phyloP scores from a whole-genome alignment of 306 rosid genomes.

The Prosopis cineraria region DNA sequence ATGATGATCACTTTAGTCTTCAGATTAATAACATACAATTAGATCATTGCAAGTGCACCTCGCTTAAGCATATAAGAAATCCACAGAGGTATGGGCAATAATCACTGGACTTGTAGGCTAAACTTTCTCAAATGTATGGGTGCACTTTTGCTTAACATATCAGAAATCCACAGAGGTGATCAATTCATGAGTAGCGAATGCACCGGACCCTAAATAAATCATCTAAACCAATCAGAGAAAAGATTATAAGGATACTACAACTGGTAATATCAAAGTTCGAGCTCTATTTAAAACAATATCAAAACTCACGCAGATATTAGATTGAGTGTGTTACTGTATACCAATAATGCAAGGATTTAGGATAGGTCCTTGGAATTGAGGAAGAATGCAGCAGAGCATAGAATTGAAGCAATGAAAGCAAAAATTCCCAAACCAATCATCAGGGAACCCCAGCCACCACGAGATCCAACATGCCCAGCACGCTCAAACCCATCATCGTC shows the following conservation, averaged over 20 bases:
- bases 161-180: neutral
- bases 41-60: neutral
- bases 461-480: slow-evolving; percentile 68
- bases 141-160: neutral
- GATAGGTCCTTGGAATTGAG: slow-evolving; percentile 53
- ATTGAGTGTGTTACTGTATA: neutral
- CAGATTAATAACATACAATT: neutral
- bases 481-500: slow-evolving; percentile 49
- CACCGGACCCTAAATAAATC: neutral
- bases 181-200: neutral
- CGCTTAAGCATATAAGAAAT: neutral
- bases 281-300: neutral
- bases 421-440: slow-evolving; percentile 57
- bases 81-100: neutral
- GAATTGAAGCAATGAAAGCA: slow-evolving; percentile 67
- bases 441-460: slow-evolving; percentile 70
- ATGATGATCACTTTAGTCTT: neutral
- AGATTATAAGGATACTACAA: neutral
- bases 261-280: neutral
- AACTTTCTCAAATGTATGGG: neutral
- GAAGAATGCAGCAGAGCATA: slow-evolving; percentile 71
- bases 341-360: slow-evolving; percentile 32
- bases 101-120: neutral
- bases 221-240: neutral
- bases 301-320: neutral